A percentile compares a stretch with the other conserved stretches of the same genome.
Evolutionary conservation across 2,329 filamentous ascomycete genomes (phyloP).

Genomic region (Rhexocercosporidium sp.): DNA sequence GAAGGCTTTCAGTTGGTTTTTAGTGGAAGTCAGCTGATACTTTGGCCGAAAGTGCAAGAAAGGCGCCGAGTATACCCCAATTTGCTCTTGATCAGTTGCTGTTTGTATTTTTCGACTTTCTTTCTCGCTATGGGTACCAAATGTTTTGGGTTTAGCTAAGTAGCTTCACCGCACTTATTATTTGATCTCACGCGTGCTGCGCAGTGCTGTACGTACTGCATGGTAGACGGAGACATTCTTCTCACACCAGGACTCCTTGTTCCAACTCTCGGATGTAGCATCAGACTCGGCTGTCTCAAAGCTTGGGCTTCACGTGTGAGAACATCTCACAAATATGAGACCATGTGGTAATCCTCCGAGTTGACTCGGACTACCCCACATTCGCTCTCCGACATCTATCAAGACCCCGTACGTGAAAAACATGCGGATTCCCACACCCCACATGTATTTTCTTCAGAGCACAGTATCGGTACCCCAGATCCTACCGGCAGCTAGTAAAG

Average conservation of each 20-base stretch:
- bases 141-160: background rate
- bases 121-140: background rate
- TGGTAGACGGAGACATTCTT: background rate
- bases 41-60: background rate
- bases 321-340: background rate
- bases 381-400: background rate
- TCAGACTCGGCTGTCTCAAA: background rate
- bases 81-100: background rate
- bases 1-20: background rate
- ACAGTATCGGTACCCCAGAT: conserved; percentile 8
- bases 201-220: too few species aligned
- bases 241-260: background rate
- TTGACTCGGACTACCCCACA: background rate
- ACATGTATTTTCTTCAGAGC: background rate
- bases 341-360: background rate
- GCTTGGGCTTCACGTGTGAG: background rate
- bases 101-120: background rate
- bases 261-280: background rate
- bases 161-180: background rate
- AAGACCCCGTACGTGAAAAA: background rate
- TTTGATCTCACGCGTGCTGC: background rate
- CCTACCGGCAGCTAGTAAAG: background rate
- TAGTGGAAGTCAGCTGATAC: background rate
- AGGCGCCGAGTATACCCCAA: background rate
- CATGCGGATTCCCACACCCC: background rate